These are phyloP conservation scores for Hanseniaspora singularis DNA, from an alignment of 805 yeast species.

Conservation along the genomic window DNA sequence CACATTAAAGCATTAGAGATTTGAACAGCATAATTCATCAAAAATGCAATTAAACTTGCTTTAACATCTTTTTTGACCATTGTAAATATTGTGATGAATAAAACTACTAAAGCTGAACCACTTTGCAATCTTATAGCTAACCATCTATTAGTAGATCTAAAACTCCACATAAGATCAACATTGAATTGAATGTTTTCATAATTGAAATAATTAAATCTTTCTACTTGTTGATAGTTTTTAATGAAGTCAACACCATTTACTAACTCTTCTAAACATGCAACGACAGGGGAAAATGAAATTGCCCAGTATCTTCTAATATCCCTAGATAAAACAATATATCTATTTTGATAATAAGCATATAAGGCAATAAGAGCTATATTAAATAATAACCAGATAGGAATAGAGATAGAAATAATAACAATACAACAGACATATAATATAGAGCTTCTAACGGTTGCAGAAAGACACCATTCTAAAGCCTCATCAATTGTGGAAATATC, in stretches of 20 bases:
- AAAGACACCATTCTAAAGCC: constrained; percentile 47
- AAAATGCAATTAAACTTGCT: constrained; percentile 56
- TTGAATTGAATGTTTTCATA: constrained; percentile 41
- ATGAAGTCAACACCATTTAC: constrained; percentile 58
- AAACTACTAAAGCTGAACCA: constrained; percentile 39
- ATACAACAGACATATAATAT: constrained; percentile 43
- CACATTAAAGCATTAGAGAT: constrained; percentile 46
- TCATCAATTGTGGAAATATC: constrained; percentile 77
- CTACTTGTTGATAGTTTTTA: constrained; percentile 41
- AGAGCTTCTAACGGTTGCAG: constrained; percentile 48
- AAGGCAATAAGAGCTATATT: constrained; percentile 37
- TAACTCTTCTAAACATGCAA: constrained; percentile 59
- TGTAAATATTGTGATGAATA: constrained; percentile 51
- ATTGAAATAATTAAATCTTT: constrained; percentile 38
- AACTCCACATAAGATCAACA: constrained; percentile 54
- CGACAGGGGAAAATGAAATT: constrained; percentile 53
- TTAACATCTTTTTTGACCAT: constrained; percentile 43
- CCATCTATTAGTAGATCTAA: constrained; percentile 64
- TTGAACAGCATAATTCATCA: constrained; percentile 50
- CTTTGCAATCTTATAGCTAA: constrained; percentile 49
- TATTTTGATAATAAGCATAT: constrained; percentile 37
- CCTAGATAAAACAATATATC: constrained; percentile 58
- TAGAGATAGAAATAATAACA: constrained; percentile 51
- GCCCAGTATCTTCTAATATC: constrained; percentile 72
- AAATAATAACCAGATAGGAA: constrained; percentile 64